phyloP scores from a whole-genome alignment of 2,329 filamentous ascomycete genomes.

The Tolypocladium tropicale region DNA sequence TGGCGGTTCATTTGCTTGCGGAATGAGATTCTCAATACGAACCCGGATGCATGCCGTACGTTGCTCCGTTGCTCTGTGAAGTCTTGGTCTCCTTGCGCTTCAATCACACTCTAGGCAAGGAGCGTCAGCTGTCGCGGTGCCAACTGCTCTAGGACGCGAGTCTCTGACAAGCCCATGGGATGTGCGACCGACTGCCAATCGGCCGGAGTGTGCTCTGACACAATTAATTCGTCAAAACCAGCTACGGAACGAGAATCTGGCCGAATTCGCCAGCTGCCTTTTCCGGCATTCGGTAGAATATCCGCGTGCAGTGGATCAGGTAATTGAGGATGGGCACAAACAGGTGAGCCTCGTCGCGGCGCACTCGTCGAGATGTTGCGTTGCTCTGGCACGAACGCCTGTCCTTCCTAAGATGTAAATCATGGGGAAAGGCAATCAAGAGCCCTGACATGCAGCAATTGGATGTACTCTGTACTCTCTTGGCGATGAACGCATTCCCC shows the following conservation, averaged over 20 bases:
- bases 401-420: slow-evolving; percentile 8
- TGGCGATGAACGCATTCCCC: too few relatives aligned
- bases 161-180: not conserved
- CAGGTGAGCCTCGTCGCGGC: not conserved
- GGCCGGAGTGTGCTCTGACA: not conserved
- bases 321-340: not conserved
- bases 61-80: not conserved
- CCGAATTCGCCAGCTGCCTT: not conserved
- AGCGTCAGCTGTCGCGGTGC: not conserved
- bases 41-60: not conserved
- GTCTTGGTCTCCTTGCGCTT: not conserved
- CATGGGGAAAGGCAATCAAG: not conserved
- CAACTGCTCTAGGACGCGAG: not conserved
- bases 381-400: slow-evolving; percentile 18
- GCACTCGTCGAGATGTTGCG: slow-evolving; percentile 21
- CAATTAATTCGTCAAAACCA: not conserved
- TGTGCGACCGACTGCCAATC: not conserved
- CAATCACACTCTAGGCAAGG: not conserved
- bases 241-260: not conserved
- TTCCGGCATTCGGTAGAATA: not conserved
- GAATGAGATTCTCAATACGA: not conserved
- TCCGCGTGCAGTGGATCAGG: not conserved
- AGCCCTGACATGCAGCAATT: not conserved
- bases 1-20: not conserved
- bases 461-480: not conserved